Conservation (phyloP, 2,329 filamentous ascomycete species). For the Cladosporium halotolerans region DNA sequence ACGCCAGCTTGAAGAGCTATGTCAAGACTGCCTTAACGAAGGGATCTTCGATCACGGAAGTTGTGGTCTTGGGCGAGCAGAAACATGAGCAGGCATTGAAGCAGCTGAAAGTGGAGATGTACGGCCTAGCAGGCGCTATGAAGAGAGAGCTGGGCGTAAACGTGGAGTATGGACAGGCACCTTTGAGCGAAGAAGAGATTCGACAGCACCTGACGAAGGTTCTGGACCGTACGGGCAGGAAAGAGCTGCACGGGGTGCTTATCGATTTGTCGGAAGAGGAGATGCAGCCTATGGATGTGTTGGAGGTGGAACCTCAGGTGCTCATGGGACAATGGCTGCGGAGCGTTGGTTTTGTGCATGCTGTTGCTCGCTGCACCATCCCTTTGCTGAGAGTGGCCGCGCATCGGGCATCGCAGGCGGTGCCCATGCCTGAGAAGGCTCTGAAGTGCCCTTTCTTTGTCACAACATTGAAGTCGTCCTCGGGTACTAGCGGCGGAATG, state of each 20-base stretch:
- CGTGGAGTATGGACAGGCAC: conserved; percentile 14
- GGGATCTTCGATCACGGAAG: background rate
- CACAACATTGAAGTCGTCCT: conserved; percentile 8
- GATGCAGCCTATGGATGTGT: conserved; percentile 14
- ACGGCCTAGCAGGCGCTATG: conserved; percentile 17
- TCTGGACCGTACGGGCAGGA: conserved; percentile 11
- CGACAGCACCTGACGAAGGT: conserved; percentile 9
- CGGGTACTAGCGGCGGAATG: background rate
- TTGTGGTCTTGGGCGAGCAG: conserved; percentile 7
- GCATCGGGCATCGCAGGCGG: background rate
- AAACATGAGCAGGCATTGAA: conserved; percentile 16
- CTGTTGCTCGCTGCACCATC: conserved; percentile 11
- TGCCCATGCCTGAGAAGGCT: background rate
- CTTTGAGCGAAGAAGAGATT: conserved; percentile 18
- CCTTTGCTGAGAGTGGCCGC: conserved; percentile 5
- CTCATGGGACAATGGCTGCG: conserved; percentile 18
- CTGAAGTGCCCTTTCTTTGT: background rate
- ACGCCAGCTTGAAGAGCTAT: conserved; percentile 1
- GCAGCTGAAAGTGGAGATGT: conserved; percentile 21
- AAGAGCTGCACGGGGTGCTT: conserved; percentile 21
- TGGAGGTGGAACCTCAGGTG: conserved; percentile 18
- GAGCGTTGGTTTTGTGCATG: conserved; percentile 24
- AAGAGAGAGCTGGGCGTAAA: conserved; percentile 21
- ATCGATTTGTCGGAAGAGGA: conserved; percentile 16
- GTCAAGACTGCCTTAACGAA: conserved; percentile 2